Evolutionary conservation across 768 basidiomycete genomes (phyloP).

Genomic region (Trametes coccinea): DNA sequence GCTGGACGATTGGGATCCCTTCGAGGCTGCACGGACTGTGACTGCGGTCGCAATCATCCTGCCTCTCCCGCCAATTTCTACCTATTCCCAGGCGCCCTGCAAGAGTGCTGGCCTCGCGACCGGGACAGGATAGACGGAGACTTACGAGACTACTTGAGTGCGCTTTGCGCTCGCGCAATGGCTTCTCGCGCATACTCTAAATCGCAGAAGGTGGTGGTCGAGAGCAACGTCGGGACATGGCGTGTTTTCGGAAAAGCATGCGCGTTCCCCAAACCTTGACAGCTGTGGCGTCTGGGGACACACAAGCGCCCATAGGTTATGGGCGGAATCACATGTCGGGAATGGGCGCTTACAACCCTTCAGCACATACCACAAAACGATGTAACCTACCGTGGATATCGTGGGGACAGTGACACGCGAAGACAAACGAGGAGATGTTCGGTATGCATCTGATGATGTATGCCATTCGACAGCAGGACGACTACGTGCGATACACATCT

Average conservation of each 20-base stretch:
- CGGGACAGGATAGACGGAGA: not conserved
- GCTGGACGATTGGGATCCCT: no score
- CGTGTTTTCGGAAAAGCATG: not conserved
- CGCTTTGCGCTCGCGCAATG: not conserved
- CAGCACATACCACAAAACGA: no score
- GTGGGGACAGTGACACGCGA: no score
- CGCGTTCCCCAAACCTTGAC: not conserved
- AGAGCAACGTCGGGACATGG: not conserved
- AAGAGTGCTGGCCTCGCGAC: not conserved
- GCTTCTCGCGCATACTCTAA: not conserved
- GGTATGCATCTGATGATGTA: not conserved
- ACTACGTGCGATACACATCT: slow-evolving; percentile 20
- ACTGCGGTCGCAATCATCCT: no score
- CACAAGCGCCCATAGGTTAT: slow-evolving; percentile 9
- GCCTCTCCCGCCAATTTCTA: no score
- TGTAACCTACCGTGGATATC: no score
- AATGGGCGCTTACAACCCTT: not conserved
- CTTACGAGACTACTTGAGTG: not conserved
- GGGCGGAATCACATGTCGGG: slow-evolving; percentile 3
- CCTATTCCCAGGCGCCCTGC: no score
- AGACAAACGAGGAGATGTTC: not conserved
- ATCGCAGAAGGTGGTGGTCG: not conserved
- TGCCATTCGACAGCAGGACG: slow-evolving; percentile 20
- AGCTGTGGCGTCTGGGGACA: slow-evolving; percentile 6
- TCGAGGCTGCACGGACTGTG: no score